Percentiles rank a stretch among this genome's conserved stretches.
phyloP scores from a whole-genome alignment of 2,329 filamentous ascomycete species.

The Whalleya microplaca region DNA sequence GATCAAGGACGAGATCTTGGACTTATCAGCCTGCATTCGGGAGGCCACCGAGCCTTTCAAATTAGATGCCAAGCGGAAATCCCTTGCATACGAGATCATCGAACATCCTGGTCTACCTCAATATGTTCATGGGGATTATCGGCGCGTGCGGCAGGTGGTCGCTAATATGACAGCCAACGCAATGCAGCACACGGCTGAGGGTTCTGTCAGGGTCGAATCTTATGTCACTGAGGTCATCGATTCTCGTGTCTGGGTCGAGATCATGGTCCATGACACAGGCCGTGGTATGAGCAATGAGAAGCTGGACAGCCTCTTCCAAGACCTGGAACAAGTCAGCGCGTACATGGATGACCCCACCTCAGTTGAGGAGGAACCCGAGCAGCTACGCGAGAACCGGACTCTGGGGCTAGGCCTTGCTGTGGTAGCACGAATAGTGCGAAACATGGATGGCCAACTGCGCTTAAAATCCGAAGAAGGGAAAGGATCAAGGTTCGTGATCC shows the following conservation, averaged over 20 bases:
- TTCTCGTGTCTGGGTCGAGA: conserved; percentile 68
- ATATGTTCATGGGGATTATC: conserved; percentile 76
- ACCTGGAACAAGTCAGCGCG: conserved; percentile 61
- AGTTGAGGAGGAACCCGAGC: conserved; percentile 34
- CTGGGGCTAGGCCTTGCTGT: conserved; percentile 84
- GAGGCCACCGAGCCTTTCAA: conserved; percentile 78
- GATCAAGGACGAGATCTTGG: conserved; percentile 80
- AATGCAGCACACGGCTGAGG: conserved; percentile 73
- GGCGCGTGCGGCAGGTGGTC: conserved; percentile 79
- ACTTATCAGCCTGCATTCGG: conserved; percentile 70
- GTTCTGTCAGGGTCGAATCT: conserved; percentile 71
- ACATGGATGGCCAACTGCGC: conserved; percentile 86
- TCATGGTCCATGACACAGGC: conserved; percentile 77
- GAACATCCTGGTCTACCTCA: conserved; percentile 71
- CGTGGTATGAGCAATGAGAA: conserved; percentile 63
- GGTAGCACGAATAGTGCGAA: conserved; percentile 84
- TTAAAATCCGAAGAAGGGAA: conserved; percentile 82
- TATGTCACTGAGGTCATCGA: conserved; percentile 61
- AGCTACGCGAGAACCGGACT: conserved; percentile 46
- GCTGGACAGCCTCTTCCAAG: conserved; percentile 60
- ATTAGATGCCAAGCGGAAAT: conserved; percentile 76
- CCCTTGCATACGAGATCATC: conserved; percentile 69
- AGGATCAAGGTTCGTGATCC: conserved; percentile 81
- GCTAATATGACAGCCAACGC: conserved; percentile 86
- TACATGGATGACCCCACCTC: conserved; percentile 43